phyloP scores from a whole-genome alignment of 1,284 basidiomycete genomes.

The Apiotrichum mycotoxinovorans region DNA sequence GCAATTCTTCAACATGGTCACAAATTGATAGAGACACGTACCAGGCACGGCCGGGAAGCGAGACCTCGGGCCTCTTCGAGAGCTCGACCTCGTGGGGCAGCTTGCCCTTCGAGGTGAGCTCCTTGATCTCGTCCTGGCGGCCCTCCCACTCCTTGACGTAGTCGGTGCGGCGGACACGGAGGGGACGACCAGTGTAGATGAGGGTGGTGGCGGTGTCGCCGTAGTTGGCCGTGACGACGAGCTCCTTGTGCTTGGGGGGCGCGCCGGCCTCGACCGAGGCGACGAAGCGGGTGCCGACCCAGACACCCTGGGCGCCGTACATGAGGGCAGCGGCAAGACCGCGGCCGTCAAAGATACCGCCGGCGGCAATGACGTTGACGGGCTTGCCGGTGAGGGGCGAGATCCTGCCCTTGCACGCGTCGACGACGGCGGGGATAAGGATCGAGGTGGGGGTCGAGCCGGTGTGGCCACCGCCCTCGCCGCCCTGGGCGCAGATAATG shows the following conservation, averaged over 20 bases:
- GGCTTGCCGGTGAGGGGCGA: slow-evolving; percentile 74
- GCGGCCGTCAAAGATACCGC: slow-evolving; percentile 79
- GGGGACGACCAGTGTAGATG: slow-evolving; percentile 82
- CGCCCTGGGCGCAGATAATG: slow-evolving; percentile 81
- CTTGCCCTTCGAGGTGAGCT: slow-evolving; percentile 70
- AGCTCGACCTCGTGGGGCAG: slow-evolving; percentile 69
- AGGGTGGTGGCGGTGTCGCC: slow-evolving; percentile 64
- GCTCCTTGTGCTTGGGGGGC: slow-evolving; percentile 25
- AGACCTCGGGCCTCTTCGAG: slow-evolving; percentile 40
- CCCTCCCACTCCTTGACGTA: slow-evolving; percentile 69
- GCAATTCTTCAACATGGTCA: neutral
- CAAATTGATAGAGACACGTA: neutral
- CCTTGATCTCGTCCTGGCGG: slow-evolving; percentile 53
- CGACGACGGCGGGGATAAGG: slow-evolving; percentile 67
- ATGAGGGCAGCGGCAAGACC: slow-evolving; percentile 75
- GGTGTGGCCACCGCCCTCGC: slow-evolving; percentile 71
- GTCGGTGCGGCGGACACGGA: slow-evolving; percentile 74
- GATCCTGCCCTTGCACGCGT: slow-evolving; percentile 66
- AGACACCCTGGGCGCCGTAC: slow-evolving; percentile 80
- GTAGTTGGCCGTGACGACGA: slow-evolving; percentile 43
- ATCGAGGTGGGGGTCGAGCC: slow-evolving; percentile 43
- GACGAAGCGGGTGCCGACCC: slow-evolving; percentile 88
- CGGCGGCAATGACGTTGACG: slow-evolving; percentile 76
- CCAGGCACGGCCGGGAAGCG: slow-evolving; percentile 20
- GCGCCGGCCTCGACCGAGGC: slow-evolving; percentile 61